These are phyloP conservation scores for Apiospora koreana DNA, from an alignment of 2,329 filamentous ascomycete genomes.

Conservation along the genomic window DNA sequence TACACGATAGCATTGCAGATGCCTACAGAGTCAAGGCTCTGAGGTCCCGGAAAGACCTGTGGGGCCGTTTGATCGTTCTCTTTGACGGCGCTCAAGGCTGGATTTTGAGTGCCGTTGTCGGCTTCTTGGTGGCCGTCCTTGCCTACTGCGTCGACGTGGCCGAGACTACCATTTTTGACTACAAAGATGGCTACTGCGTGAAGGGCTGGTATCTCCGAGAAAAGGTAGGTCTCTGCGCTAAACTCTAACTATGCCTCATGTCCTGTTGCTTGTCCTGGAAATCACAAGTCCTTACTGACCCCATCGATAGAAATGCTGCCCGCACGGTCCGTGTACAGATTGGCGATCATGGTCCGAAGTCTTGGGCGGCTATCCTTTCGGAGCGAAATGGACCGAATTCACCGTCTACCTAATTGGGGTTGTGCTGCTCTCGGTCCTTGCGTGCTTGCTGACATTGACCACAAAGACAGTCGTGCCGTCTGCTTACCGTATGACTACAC, in stretches of 20 bases:
- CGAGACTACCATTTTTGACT: slow-evolving; percentile 83
- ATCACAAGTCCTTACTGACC: slow-evolving; percentile 11
- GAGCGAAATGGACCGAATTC: slow-evolving; percentile 71
- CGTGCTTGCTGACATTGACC: slow-evolving; percentile 79
- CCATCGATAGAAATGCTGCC: slow-evolving; percentile 53
- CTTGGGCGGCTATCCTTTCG: slow-evolving; percentile 45
- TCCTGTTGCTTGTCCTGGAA: background rate
- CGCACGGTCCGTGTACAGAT: slow-evolving; percentile 53
- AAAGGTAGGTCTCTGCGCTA: slow-evolving; percentile 48
- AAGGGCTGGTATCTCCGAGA: slow-evolving; percentile 72
- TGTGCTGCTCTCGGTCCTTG: slow-evolving; percentile 66
- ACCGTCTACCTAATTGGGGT: slow-evolving; percentile 73
- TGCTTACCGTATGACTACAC: slow-evolving; percentile 78
- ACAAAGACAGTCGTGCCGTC: slow-evolving; percentile 96
- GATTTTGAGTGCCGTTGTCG: slow-evolving; percentile 89
- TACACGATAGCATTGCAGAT: slow-evolving; percentile 95
- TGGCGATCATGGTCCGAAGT: slow-evolving; percentile 59
- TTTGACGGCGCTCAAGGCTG: slow-evolving; percentile 92
- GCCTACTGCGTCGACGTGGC: slow-evolving; percentile 90
- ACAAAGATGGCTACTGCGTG: slow-evolving; percentile 85
- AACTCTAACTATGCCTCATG: background rate
- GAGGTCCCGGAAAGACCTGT: slow-evolving; percentile 78
- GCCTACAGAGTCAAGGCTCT: slow-evolving; percentile 85
- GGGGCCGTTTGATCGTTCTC: slow-evolving; percentile 73
- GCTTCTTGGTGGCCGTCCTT: slow-evolving; percentile 78